These are phyloP conservation scores for Eucommia ulmoides DNA, from an alignment of 257 asterid species.

Conservation along the genomic window DNA sequence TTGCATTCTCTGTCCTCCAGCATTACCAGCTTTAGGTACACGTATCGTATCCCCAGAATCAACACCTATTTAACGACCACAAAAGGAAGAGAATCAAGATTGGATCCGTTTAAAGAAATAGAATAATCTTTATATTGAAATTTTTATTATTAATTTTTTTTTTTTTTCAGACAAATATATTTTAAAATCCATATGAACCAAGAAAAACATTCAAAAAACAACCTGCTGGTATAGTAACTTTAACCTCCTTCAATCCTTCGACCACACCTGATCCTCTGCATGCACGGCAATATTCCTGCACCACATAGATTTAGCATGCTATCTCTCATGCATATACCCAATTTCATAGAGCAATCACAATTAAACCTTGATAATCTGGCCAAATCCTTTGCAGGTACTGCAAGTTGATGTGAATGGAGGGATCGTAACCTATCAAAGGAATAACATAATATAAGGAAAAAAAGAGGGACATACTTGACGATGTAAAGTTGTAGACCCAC, in stretches of 20 bases:
- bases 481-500: too few relatives aligned
- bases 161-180: too few relatives aligned
- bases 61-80: conserved; percentile 43
- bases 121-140: too few relatives aligned
- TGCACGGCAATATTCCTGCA: conserved; percentile 50
- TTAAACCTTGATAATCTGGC: conserved; percentile 59
- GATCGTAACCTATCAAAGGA: conserved; percentile 54
- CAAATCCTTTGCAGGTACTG: conserved; percentile 64
- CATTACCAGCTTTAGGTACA: conserved; percentile 75
- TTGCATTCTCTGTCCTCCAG: conserved; percentile 51
- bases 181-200: neutral
- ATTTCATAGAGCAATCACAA: conserved; percentile 6
- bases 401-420: conserved; percentile 79
- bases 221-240: conserved; percentile 85
- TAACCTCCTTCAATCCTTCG: conserved; percentile 60
- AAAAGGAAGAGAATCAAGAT: too few relatives aligned
- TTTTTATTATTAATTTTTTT: too few relatives aligned
- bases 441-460: too few relatives aligned
- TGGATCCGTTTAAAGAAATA: too few relatives aligned
- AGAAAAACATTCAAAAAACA: conserved; percentile 12
- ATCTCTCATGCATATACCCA: conserved; percentile 2
- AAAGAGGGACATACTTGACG: too few relatives aligned
- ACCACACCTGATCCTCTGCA: conserved; percentile 76
- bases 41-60: conserved; percentile 76
- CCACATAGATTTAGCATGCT: neutral